These are phyloP conservation scores for Coniophora puteana DNA, from an alignment of 1,284 basidiomycete species.

Conservation along the genomic window DNA sequence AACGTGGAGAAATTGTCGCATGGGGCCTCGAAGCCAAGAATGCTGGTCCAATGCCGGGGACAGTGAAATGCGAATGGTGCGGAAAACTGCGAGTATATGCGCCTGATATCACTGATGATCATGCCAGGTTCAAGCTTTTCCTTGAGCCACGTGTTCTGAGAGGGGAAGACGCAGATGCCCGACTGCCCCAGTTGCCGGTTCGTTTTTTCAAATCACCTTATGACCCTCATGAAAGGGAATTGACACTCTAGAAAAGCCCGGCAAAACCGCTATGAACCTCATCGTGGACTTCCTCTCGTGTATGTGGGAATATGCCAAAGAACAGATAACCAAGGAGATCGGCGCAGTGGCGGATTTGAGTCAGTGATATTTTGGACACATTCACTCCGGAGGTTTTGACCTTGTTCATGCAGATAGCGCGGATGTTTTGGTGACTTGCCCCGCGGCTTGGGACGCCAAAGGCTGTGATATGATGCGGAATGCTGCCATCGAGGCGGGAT, in stretches of 20 bases:
- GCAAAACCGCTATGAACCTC: constrained; percentile 69
- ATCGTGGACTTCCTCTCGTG: constrained; percentile 77
- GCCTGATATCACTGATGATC: no score
- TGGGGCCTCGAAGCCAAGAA: constrained; percentile 84
- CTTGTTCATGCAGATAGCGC: constrained; percentile 52
- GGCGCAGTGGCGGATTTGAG: constrained; percentile 78
- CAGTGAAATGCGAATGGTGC: constrained; percentile 69
- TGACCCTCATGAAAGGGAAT: background rate
- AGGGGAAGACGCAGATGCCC: constrained; percentile 60
- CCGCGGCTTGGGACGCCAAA: constrained; percentile 81
- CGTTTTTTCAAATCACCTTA: constrained; percentile 19
- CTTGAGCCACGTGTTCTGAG: constrained; percentile 74
- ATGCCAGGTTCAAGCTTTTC: constrained; percentile 71
- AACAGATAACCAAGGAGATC: constrained; percentile 79
- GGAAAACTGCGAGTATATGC: background rate
- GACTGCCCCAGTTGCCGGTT: constrained; percentile 75
- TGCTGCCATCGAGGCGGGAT: constrained; percentile 72
- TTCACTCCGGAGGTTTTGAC: background rate
- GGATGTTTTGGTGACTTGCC: constrained; percentile 78
- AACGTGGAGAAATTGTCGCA: constrained; percentile 61
- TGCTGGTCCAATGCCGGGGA: constrained; percentile 60
- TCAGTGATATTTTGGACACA: constrained; percentile 30
- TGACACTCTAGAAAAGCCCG: constrained; percentile 41
- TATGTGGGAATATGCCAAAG: constrained; percentile 81
- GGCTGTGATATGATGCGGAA: constrained; percentile 80